Conservation (phyloP, 2,329 filamentous ascomycete genomes). For the Neobulgaria alba region DNA sequence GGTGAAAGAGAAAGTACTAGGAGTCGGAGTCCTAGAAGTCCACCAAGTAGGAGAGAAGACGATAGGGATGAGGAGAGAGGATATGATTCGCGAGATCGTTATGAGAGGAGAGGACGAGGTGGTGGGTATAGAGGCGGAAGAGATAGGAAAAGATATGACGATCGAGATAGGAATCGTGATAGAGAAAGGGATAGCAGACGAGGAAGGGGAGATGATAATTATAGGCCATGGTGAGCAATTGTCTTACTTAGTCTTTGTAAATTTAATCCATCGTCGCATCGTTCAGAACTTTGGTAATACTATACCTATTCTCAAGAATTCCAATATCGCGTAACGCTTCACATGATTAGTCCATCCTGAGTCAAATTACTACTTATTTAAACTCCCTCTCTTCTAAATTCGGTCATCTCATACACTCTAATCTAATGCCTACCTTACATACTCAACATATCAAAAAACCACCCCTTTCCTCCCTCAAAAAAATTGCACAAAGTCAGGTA, state of each 20-base stretch:
- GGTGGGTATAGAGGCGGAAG: constrained; percentile 15
- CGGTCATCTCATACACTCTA: not conserved
- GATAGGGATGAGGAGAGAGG: constrained; percentile 16
- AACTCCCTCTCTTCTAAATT: not conserved
- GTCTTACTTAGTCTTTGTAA: not conserved
- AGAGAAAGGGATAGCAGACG: constrained; percentile 9
- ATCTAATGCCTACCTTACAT: no score
- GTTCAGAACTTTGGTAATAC: no score
- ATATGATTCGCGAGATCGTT: constrained; percentile 12
- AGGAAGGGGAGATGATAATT: constrained; percentile 18
- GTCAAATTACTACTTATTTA: no score
- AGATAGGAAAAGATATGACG: constrained; percentile 18
- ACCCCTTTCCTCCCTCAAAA: no score
- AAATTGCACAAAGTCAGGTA: no score
- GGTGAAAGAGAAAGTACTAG: constrained; percentile 26
- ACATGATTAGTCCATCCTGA: no score
- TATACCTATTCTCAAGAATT: no score
- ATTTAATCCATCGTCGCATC: not conserved
- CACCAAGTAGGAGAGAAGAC: constrained; percentile 6
- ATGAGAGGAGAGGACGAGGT: constrained; percentile 12
- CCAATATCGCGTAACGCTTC: no score
- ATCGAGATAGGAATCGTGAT: constrained; percentile 13
- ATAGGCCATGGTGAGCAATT: constrained; percentile 12
- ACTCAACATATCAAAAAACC: no score
- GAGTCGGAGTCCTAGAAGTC: constrained; percentile 20